Conservation (phyloP, 768 basidiomycete species). For the Lactifluus volemus region DNA sequence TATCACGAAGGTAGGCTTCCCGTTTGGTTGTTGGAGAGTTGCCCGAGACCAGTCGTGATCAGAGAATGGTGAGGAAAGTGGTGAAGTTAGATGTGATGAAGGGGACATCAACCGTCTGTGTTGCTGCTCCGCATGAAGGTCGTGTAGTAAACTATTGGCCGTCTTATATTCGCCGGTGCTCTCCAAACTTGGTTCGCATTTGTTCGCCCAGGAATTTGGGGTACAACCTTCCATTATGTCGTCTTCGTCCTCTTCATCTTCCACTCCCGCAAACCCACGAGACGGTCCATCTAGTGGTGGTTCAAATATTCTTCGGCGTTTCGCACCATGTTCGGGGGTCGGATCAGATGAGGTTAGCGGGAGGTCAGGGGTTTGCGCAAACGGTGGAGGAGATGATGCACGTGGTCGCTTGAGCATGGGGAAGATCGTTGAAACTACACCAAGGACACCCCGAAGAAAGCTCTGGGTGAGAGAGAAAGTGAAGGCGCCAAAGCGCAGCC, state of each 20-base stretch:
- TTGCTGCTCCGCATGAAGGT: slow-evolving; percentile 60
- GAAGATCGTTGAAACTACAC: not conserved
- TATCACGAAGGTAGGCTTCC: not conserved
- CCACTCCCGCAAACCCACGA: slow-evolving; percentile 28
- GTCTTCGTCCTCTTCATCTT: slow-evolving; percentile 27
- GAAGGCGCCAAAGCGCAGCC: not conserved
- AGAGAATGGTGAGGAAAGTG: not conserved
- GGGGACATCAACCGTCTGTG: slow-evolving; percentile 45
- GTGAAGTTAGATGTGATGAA: not conserved
- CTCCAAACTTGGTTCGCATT: slow-evolving; percentile 2
- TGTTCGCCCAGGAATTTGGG: not conserved
- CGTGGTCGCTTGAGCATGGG: slow-evolving; percentile 22
- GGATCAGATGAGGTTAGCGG: slow-evolving; percentile 18
- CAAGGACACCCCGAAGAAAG: not conserved
- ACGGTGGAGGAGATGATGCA: slow-evolving; percentile 14
- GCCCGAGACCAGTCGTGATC: not conserved
- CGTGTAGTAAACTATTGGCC: slow-evolving; percentile 57
- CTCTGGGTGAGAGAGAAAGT: not conserved
- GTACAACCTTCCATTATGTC: slow-evolving; percentile 12
- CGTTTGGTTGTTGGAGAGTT: not conserved
- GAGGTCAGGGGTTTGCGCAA: slow-evolving; percentile 11
- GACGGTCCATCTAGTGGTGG: slow-evolving; percentile 45
- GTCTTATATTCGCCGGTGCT: slow-evolving; percentile 40
- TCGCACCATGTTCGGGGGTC: slow-evolving; percentile 31
- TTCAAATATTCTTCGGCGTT: slow-evolving; percentile 46